phyloP scores from a whole-genome alignment of 2,329 filamentous ascomycete species.

The Domatiomyces catenatus region DNA sequence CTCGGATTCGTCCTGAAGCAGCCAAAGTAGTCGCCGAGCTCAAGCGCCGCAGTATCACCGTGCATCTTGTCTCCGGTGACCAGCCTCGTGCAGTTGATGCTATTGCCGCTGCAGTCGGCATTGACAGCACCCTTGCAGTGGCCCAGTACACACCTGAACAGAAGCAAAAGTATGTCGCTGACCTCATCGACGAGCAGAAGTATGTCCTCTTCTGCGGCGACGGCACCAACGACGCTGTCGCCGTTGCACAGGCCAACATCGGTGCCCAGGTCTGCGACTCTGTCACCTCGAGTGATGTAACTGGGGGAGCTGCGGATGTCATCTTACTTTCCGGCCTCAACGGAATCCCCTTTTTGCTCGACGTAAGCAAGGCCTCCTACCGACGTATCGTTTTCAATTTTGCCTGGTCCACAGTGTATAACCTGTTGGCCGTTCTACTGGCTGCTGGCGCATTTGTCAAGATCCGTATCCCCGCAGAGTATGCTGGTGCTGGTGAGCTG shows the following conservation, averaged over 20 bases:
- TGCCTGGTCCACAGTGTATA: slow-evolving; percentile 55
- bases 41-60: slow-evolving; percentile 30
- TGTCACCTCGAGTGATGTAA: slow-evolving; percentile 42
- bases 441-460: slow-evolving; percentile 50
- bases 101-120: slow-evolving; percentile 31
- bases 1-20: slow-evolving; percentile 36
- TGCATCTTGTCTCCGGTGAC: slow-evolving; percentile 45
- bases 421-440: slow-evolving; percentile 50
- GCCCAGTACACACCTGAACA: slow-evolving; percentile 36
- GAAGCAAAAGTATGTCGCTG: slow-evolving; percentile 39
- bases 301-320: slow-evolving; percentile 51
- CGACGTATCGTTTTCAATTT: slow-evolving; percentile 52
- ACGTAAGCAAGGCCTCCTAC: slow-evolving; percentile 32
- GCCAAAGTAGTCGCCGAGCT: slow-evolving; percentile 37
- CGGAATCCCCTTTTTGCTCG: slow-evolving; percentile 44
- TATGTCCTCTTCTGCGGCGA: slow-evolving; percentile 57
- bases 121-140: slow-evolving; percentile 26
- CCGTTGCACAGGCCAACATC: slow-evolving; percentile 54
- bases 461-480: slow-evolving; percentile 44
- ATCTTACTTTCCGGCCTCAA: slow-evolving; percentile 46
- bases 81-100: slow-evolving; percentile 33
- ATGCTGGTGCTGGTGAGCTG: slow-evolving; percentile 55
- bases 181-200: slow-evolving; percentile 17
- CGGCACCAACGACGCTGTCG: slow-evolving; percentile 64
- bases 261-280: slow-evolving; percentile 51